A percentile compares a stretch with the other conserved stretches of the same genome.
Evolutionary conservation across 176 grass and related monocot genomes (phyloP).

Genomic region (Oryza punctata): DNA sequence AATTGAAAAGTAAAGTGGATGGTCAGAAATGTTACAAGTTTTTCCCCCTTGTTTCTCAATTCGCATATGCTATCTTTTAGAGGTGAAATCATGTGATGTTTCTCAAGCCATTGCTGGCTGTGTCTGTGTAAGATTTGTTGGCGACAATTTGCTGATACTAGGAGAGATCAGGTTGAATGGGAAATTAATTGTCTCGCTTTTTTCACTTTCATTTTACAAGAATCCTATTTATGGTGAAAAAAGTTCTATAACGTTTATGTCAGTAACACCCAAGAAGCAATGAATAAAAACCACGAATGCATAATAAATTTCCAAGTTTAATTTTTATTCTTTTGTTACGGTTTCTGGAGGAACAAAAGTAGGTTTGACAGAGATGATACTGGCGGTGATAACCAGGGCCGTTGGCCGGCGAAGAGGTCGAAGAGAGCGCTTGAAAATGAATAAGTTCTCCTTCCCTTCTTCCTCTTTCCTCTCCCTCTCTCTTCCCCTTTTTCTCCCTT

Average conservation of each 20-base stretch:
- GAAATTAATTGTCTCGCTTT: not conserved
- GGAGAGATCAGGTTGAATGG: not conserved
- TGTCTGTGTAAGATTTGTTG: not conserved
- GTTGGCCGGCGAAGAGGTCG: too few relatives aligned
- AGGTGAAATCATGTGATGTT: not conserved
- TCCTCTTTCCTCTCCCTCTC: too few relatives aligned
- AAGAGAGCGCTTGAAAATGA: too few relatives aligned
- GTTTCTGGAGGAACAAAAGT: too few relatives aligned
- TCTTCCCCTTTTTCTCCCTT: too few relatives aligned
- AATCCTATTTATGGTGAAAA: not conserved
- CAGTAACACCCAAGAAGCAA: not conserved
- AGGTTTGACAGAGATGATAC: too few relatives aligned
- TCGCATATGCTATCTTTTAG: not conserved
- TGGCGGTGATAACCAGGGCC: too few relatives aligned
- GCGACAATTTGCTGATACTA: not conserved
- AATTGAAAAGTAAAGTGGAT: slow-evolving; percentile 30
- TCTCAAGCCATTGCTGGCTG: not conserved
- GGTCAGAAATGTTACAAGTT: not conserved
- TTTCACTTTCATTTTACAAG: not conserved
- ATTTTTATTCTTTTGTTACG: too few relatives aligned
- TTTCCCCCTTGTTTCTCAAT: not conserved
- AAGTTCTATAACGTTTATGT: not conserved
- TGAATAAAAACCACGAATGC: not conserved
- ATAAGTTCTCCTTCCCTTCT: too few relatives aligned
- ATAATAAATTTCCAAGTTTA: not conserved